Base-by-base conservation (phyloP, 2,329 filamentous ascomycete species). In the Karstenula rhodostoma region DNA sequence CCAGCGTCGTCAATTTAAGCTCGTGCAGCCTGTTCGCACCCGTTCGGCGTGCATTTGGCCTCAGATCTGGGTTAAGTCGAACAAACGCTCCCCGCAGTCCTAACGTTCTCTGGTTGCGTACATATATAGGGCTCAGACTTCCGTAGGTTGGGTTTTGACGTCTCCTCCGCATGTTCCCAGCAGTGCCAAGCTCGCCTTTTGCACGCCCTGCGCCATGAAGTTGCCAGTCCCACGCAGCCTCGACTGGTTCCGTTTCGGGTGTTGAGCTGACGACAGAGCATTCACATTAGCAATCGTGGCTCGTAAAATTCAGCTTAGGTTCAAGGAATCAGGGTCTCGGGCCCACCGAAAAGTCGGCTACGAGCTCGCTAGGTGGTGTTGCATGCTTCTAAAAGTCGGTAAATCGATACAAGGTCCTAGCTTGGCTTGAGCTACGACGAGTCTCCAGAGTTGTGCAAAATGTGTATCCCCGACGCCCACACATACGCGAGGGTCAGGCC, bases 11-110 rank as follows among this genome's bases (percentile, higher is more conserved):
- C 50, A n/a, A 23, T 43, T 19, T 53, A 57, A 57, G 53, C 53
- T 57, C 42, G 40, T 47, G 29, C 40, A 42, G 40, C 25, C 33
- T 22, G 29, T 47, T 53, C 25, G 58, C 37, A 56, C 46, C 57
- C n/a, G 52, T 60, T 51, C 40, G 58, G 58, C 53, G 43, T 60
- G 40, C 42, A 52, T 42, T 53, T 57, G 53, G 43, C 53, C 58
- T 54, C 48, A 60, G 43, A 32, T 37, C 47, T 57, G 58, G 58
- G 53, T 60, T 49, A 57, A 43, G n/a, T 40, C 25, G 37, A 42
- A 53, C 37, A 40, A 53, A 43, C 29, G 35, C 54, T 33, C 53
- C 40, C 42, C 50, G 33, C 44, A 49, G 5, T 19, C n/a, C 15
- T 27, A 46, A 59, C 35, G 58, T 47, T 48, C 42, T 15, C 22